Evolutionary conservation across 139 green algal species (phyloP), one percentile per base, ranked within the genome.

Genomic region (Monoraphidium neglectum): DNA sequence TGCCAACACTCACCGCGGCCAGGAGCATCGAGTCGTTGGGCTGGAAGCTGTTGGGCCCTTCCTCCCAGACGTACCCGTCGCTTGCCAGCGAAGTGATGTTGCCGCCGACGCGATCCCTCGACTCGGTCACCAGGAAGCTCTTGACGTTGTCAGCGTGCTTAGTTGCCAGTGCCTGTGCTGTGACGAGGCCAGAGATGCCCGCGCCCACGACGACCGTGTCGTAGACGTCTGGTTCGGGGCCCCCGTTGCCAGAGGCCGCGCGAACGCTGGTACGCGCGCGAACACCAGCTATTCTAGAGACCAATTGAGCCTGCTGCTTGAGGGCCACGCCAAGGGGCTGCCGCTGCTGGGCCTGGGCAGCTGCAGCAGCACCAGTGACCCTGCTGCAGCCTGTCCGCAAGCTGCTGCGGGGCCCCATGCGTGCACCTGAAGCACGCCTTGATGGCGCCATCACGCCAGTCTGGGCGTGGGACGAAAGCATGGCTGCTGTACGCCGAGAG

Each of bases 1-100:
- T n/a, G n/a, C n/a, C n/a, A n/a, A n/a, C 16, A 82, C 87, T 38
- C 72, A 97, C 93, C 47, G 95, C 93, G 10, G 93, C 91, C 74
- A 95, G 92, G 51, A 99, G 90, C 74, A 99, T 95, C 69, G 86
- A 61, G 82, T 98, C 95, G 82, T 90, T 96, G 36, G 97, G 97
- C 87, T 98, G 95, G 87, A 98, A 99, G 77, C 88, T 97, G 90
- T 98, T 99, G 59, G 97, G 97, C 16, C 97, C 97, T 74, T 98
- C 95, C 85, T 99, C 97, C 97, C 97, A 99, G 13, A 97, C 66
- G 72, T 95, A 98, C n/a, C 92, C 92, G 35, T 92, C 81, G 23
- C 54, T 81, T 40, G 83, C 66, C 68, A 94, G 74, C 21, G 90
- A 94, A 0, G 93, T 99, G 82, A 99, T 95, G 87, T 99, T 99